Base-by-base conservation (phyloP, 2,329 filamentous ascomycete genomes). In the Fusarium napiforme region DNA sequence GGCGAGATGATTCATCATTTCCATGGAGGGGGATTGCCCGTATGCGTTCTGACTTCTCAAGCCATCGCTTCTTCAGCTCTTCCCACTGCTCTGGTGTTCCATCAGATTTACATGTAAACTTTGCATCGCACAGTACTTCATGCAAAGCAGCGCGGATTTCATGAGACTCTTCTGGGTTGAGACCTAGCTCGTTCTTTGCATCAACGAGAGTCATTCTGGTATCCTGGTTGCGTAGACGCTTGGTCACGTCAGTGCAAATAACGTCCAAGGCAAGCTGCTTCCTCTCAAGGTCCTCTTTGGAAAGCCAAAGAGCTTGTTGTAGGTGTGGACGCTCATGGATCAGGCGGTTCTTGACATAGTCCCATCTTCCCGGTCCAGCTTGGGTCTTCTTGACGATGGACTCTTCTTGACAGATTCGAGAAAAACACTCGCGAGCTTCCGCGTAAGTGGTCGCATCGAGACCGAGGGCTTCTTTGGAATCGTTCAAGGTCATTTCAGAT, bases 181-280 rank as follows among this genome's bases (percentile, higher is more conserved):
- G 68, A 0, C 83, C 83, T 18, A 87, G 78, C 4, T 82, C 74
- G 21, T 92, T 93, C 80, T 94, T 95, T 9, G 93, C 93, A 66
- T 95, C 91, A 4, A 90, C 87, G 49, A 96, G 88, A 2, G 90
- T 91, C 87, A 96, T 91, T n/a, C 88, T 86, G 39, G 85, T 87
- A 55, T 90, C 88, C 64, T 90, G 18, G 84, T 89, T 76, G 23
- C 93, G 89, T 85, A 95, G 91, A 26, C 92, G 87, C 82, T 96
- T 96, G 2, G 93, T 95, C 36, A 96, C 92, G 82, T 96, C 93
- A 34, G 90, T 92, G 78, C 93, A 95, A 30, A 97, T 91, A 50
- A 94, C 88, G 79, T 97, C 93, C 9, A 97, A 84, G 1, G 93
- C 93, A 50, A 94, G 85, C 42, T 87, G 87, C 78, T 91, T 93